Evolutionary conservation across 2,329 filamentous ascomycete species (phyloP).

Genomic region (Hymenoscyphus albidus): DNA sequence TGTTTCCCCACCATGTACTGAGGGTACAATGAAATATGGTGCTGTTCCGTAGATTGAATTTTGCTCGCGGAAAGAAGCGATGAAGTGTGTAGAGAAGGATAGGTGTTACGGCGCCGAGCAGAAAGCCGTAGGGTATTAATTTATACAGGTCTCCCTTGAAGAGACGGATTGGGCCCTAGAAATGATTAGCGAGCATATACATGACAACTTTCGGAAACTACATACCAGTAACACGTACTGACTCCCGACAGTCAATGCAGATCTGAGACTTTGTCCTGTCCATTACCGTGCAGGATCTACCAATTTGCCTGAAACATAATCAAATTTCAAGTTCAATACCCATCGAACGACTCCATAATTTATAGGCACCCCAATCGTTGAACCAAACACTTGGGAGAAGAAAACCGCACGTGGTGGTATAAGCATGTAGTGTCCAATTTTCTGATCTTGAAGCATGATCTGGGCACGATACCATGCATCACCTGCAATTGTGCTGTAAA

Average conservation of each 20-base stretch:
- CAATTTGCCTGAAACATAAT: conserved; percentile 48
- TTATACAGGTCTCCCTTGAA: conserved; percentile 46
- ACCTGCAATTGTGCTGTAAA: conserved; percentile 56
- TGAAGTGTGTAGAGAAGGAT: conserved; percentile 49
- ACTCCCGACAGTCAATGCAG: conserved; percentile 51
- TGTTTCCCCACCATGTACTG: conserved; percentile 56
- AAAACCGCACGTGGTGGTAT: conserved; percentile 56
- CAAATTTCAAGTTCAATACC: conserved; percentile 53
- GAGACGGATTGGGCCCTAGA: conserved; percentile 44
- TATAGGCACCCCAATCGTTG: conserved; percentile 54
- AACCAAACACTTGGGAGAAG: conserved; percentile 58
- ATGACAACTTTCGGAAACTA: conserved; percentile 2
- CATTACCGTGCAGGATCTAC: conserved; percentile 56
- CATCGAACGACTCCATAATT: conserved; percentile 60
- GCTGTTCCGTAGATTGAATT: conserved; percentile 54
- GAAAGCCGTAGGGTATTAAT: conserved; percentile 50
- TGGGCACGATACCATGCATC: conserved; percentile 59
- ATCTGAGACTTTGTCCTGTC: conserved; percentile 53
- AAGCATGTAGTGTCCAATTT: conserved; percentile 63
- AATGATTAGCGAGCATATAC: neutral
- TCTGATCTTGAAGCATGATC: conserved; percentile 57
- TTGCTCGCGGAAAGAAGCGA: conserved; percentile 48
- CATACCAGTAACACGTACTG: conserved; percentile 56
- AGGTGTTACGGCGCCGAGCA: conserved; percentile 46
- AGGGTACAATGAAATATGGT: conserved; percentile 59